Base-by-base conservation (phyloP, 306 rosid genomes). In the Sesbania bispinosa region DNA sequence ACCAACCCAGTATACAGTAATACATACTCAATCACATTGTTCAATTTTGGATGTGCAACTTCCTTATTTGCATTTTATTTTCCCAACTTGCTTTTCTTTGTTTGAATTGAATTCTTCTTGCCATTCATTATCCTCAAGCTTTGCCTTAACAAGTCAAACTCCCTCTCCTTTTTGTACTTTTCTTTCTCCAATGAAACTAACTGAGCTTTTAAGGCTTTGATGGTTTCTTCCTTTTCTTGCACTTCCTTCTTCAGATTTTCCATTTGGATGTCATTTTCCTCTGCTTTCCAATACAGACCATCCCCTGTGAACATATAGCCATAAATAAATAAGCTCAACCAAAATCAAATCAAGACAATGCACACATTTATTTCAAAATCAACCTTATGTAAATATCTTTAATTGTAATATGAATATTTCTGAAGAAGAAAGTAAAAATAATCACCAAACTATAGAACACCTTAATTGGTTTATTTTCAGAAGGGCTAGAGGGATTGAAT, bases 131-230 rank as follows among this genome's bases (percentile, higher is more conserved):
- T 94, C 80, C 93, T 85, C 41, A 91, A 76, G 74, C 99, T 94
- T 51, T 94, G 99, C 85, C 86, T 94, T 57, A 94, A 71, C 73
- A 94, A 85, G 75, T 94, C 97, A 65, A 88, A 83, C 75, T 94
- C 97, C 54, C 88, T 77, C 36, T 89, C 95, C 36, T 77, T 85
- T 71, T 77, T 91, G 77, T 77, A 38, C 51, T 80, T 79, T 18
- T 86, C 96, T 45, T 83, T 74, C 84, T 82, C 91, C 85, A 83
- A 69, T 3, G 88, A 77, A 79, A 41, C 84, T 21, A 89, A 51
- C 33, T 77, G 74, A 14, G 77, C 77, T 73, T 79, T 79, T 8
- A 91, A 70, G 47, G 64, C 63, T 62, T 80, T 67, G 15, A 88
- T 80, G 27, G 79, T 79, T 75, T 83, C 96, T 33, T 94, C 95